Evolutionary conservation across 176 grass and related monocot species (phyloP), one percentile per base, ranked within the genome.

Genomic region (Phoenix dactylifera): DNA sequence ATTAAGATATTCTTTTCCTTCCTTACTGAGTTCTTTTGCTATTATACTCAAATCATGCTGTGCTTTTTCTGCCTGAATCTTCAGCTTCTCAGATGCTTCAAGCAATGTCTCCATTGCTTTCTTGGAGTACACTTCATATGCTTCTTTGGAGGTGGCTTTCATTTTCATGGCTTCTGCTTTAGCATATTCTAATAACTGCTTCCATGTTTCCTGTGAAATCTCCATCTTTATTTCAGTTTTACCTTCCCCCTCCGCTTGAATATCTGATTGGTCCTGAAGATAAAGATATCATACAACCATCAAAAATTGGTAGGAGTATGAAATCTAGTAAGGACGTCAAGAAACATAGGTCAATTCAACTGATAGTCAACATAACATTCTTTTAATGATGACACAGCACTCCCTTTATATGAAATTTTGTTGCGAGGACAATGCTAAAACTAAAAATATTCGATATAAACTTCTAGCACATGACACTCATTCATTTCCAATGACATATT

Each of bases 1-100:
- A n/a, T 2, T 59, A 7, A 98, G 60, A 78, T 98, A 98, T 54
- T 88, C 82, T 24, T 92, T 84, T 0, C 93, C 87, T 72, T 98
- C 93, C 74, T 85, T 63, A 14, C 76, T 24, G 55, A 98, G 56
- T 76, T 88, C 93, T 6, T 76, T 19, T 1, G 76, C 78, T 4
- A 98, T 65, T 54, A 70, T 54, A 23, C 30, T 80, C 3, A 98
- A 70, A 57, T 92, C 87, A 64, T 88, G 79, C 29, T 86, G 93
- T 0, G 93, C 87, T 79, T 88, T 88, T 59, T 73, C 84, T 22
- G 93, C 75, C 22, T 92, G 86, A 65, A 97, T 92, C 72, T 69
- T 88, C 22, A 97, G 58, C 74, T 91, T 92, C 44, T 80, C 59
- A 0, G 84, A 80, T 59, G 80, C 72, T 16, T 90, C 80, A 35